Evolutionary conservation across 345 rosid species (phyloP).

Genomic region (Pseudoturritis turrita): DNA sequence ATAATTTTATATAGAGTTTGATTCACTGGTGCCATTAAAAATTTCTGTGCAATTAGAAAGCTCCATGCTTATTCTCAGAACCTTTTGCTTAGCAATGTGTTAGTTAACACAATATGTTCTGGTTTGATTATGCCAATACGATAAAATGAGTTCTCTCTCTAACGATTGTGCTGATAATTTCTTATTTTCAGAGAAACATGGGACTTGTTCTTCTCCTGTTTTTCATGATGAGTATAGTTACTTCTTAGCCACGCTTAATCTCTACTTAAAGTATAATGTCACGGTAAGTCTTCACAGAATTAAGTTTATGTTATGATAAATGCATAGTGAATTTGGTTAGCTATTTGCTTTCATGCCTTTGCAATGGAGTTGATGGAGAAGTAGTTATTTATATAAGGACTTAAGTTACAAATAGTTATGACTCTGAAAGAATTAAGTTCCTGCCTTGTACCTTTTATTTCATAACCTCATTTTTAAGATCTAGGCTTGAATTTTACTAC

Average conservation of each 20-base stretch:
- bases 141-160: background rate
- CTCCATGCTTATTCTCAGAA: background rate
- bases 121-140: background rate
- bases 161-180: background rate
- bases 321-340: background rate
- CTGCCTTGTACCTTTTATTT: background rate
- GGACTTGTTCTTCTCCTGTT: conserved; percentile 85
- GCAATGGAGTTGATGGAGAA: background rate
- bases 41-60: background rate
- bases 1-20: background rate
- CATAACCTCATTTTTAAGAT: background rate
- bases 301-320: background rate
- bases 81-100: background rate
- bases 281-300: conserved; percentile 52
- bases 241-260: conserved; percentile 60
- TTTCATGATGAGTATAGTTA: conserved; percentile 72
- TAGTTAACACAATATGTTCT: background rate
- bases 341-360: background rate
- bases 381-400: background rate
- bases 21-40: background rate
- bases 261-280: conserved; percentile 80
- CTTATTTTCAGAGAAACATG: conserved; percentile 76
- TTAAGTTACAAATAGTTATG: background rate
- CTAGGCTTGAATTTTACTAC: background rate
- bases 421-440: background rate